phyloP scores from a whole-genome alignment of 2,329 filamentous ascomycete genomes.

The Mycogone perniciosa region DNA sequence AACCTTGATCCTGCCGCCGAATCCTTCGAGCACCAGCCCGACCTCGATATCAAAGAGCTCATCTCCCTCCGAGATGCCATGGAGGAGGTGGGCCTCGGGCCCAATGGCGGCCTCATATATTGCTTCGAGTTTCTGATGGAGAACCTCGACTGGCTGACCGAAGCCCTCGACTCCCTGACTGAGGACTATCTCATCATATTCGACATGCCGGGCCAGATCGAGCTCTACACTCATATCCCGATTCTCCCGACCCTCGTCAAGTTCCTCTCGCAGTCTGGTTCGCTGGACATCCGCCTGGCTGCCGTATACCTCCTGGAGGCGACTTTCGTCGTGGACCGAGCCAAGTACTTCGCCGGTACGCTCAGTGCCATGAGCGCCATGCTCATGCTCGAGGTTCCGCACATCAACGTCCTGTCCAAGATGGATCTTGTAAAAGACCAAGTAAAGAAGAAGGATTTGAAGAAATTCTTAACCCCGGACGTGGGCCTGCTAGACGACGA shows the following conservation, averaged over 20 bases:
- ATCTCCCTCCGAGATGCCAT: constrained; percentile 93
- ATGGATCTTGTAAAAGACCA: constrained; percentile 95
- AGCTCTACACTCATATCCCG: constrained; percentile 95
- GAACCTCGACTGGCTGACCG: constrained; percentile 86
- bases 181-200: constrained; percentile 97
- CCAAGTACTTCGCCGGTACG: constrained; percentile 96
- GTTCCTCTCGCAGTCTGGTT: constrained; percentile 70
- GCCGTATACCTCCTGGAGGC: constrained; percentile 92
- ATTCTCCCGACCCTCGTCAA: constrained; percentile 79
- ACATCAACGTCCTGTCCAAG: constrained; percentile 93
- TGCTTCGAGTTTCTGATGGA: constrained; percentile 95
- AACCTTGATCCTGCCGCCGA: constrained; percentile 97
- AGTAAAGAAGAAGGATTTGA: constrained; percentile 79
- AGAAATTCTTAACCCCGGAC: constrained; percentile 85
- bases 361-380: constrained; percentile 97
- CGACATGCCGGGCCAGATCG: constrained; percentile 98
- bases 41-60: constrained; percentile 91
- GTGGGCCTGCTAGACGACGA: constrained; percentile 76
- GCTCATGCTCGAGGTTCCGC: constrained; percentile 96
- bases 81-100: constrained; percentile 86
- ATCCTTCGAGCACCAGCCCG: constrained; percentile 82
- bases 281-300: constrained; percentile 84
- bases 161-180: constrained; percentile 75
- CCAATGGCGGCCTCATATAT: constrained; percentile 90
- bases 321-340: constrained; percentile 89